Base-by-base conservation (phyloP, 441 rosid genomes). In the Geranium incanum region DNA sequence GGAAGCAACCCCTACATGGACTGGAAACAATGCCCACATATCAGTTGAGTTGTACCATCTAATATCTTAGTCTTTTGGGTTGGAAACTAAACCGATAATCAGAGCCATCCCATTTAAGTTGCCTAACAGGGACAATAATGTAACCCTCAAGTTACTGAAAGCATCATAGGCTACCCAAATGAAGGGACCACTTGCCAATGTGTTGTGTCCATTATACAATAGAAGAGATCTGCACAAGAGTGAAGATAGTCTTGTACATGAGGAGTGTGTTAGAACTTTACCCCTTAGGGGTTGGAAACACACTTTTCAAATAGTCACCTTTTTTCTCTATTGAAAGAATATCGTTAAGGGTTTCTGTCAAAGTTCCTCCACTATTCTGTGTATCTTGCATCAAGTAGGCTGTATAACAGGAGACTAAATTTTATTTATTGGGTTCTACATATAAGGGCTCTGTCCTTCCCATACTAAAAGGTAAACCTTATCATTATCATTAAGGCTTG, bases 141-240 rank as follows among this genome's bases (percentile, higher is more conserved):
- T 13, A 52, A 52, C 13, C 59, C 59, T 52, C 13, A 12, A 16
- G 59, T n/a, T 52, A 4, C 59, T 52, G 16, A 52, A 52, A 52
- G 15, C 12, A 52, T 52, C 59, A 52, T 52, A 52, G 59, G 59
- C 18, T 52, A 12, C 59, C 59, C 59, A 52, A 52, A 52, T 52
- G 59, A 52, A 52, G 59, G 59, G 59, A 16, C 59, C 59, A 52
- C 59, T 4, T 52, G 59, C 12, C 59, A n/a, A 52, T 52, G 19
- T 52, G 18, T 52, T 9, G 59, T 52, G 57, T 50, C 18, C 18
- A 52, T 4, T 52, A n/a, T 52, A 52, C 5, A 28, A 28, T 23
- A 23, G 33, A 28, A 28, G 33, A 28, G 33, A 28, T 28, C n/a
- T 5, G 12, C 12, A 52, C 15, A 52, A 52, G 59, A 15, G 59